Evolutionary conservation across 768 basidiomycete genomes (phyloP).

Genomic region (Nidularia sp.): DNA sequence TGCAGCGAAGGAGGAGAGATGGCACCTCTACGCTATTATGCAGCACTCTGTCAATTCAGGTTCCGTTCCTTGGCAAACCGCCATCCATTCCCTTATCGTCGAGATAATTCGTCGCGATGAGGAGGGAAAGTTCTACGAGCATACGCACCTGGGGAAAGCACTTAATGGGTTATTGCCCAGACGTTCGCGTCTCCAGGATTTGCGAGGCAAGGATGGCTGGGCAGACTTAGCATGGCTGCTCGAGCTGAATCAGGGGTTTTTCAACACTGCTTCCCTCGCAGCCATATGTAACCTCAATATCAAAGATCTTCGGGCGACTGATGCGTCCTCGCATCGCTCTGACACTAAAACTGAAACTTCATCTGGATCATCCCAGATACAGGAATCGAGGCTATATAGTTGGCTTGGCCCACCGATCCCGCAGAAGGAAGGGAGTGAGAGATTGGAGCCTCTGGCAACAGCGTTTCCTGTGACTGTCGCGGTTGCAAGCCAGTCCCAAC

Average conservation of each 20-base stretch:
- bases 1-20: conserved; percentile 5
- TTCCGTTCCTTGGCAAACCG: conserved; percentile 11
- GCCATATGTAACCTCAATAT: conserved; percentile 16
- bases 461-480: conserved; percentile 3
- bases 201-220: conserved; percentile 13
- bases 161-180: conserved; percentile 18
- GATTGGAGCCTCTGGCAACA: conserved; percentile 4
- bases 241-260: conserved; percentile 19
- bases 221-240: conserved; percentile 19
- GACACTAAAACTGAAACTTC: too few relatives aligned
- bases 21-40: conserved; percentile 16
- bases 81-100: conserved; percentile 16
- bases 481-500: background rate
- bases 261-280: conserved; percentile 18
- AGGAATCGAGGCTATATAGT: conserved; percentile 2
- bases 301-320: too few relatives aligned
- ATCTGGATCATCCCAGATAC: conserved; percentile 2
- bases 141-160: conserved; percentile 14
- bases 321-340: too few relatives aligned
- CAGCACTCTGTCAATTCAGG: conserved; percentile 13
- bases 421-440: conserved; percentile 4
- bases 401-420: conserved; percentile 7
- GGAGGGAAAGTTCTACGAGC: conserved; percentile 6
- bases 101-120: conserved; percentile 18
- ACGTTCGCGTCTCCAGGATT: conserved; percentile 8